Percentiles rank a stretch among this genome's conserved stretches.
Conservation (phyloP, 2,329 filamentous ascomycete genomes). For the Fusarium keratoplasticum region DNA sequence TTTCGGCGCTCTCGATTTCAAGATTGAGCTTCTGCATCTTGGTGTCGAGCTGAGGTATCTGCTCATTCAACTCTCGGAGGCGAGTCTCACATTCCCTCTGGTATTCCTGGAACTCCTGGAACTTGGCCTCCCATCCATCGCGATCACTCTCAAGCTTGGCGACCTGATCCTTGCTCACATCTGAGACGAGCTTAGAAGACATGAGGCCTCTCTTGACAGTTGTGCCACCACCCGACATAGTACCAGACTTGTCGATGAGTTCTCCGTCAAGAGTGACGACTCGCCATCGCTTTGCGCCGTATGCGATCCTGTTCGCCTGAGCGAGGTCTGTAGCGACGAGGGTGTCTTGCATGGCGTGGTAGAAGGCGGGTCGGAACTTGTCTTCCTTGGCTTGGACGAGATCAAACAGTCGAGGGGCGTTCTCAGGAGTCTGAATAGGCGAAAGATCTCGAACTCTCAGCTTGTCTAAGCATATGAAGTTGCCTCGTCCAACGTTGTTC, state of each 20-base stretch:
- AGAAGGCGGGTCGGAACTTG: conserved; percentile 90
- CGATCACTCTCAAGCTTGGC: conserved; percentile 87
- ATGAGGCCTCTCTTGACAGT: conserved; percentile 92
- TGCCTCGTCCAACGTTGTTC: conserved; percentile 95
- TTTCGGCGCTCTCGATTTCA: conserved; percentile 87
- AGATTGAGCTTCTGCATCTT: conserved; percentile 91
- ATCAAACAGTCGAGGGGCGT: conserved; percentile 92
- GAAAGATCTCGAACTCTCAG: conserved; percentile 82
- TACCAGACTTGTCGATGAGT: conserved; percentile 97
- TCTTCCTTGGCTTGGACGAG: conserved; percentile 90
- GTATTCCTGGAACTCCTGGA: conserved; percentile 85
- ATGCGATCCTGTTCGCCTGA: conserved; percentile 98
- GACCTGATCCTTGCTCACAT: conserved; percentile 90
- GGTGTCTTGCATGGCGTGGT: conserved; percentile 94
- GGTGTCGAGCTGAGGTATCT: conserved; percentile 87
- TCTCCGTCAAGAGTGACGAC: conserved; percentile 96
- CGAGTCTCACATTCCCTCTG: conserved; percentile 82
- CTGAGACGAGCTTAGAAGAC: conserved; percentile 94
- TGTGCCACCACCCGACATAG: conserved; percentile 96
- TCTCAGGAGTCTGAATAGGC: conserved; percentile 87
- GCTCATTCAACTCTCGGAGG: conserved; percentile 77
- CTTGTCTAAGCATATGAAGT: conserved; percentile 96
- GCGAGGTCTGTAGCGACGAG: conserved; percentile 91
- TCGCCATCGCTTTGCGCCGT: conserved; percentile 92
- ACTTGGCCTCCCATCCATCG: conserved; percentile 84